Evolutionary conservation across 139 green algal species (phyloP).

Genomic region (Gonium pectorale): DNA sequence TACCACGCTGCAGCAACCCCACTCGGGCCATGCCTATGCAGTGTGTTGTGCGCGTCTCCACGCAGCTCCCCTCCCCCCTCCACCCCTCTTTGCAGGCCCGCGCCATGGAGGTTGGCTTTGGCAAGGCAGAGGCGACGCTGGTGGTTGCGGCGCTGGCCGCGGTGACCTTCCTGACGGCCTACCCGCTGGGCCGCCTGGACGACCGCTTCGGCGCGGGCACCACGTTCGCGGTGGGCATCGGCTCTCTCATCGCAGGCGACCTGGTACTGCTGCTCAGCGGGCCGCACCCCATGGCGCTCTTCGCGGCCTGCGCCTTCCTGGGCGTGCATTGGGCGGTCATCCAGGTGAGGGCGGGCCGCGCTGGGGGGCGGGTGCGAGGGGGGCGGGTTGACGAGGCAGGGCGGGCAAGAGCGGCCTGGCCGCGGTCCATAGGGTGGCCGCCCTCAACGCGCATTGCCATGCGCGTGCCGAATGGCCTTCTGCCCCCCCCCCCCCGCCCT

Average conservation of each 20-base stretch:
- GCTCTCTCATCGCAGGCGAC: conserved; percentile 61
- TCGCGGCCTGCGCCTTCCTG: conserved; percentile 63
- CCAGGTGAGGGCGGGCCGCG: conserved; percentile 34
- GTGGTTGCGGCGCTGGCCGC: conserved; percentile 63
- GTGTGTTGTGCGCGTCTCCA: no score
- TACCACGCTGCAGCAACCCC: no score
- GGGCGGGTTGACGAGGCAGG: no score
- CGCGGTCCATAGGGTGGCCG: no score
- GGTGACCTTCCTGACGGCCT: conserved; percentile 63
- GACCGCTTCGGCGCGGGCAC: conserved; percentile 57
- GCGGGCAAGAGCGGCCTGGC: no score
- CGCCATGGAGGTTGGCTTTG: conserved; percentile 73
- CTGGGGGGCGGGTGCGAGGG: no score
- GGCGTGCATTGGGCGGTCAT: conserved; percentile 70
- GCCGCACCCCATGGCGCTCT: conserved; percentile 59
- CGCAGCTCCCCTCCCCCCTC: no score
- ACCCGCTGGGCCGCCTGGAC: conserved; percentile 67
- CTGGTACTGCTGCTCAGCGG: conserved; percentile 60
- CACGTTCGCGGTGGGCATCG: conserved; percentile 70
- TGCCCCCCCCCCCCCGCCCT: no score
- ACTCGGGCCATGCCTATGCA: no score
- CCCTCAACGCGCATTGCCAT: no score
- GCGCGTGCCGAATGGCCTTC: no score
- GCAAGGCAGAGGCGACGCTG: conserved; percentile 74
- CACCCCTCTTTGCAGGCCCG: conserved; percentile 49